Evolutionary conservation across 306 rosid genomes (phyloP).

Genomic region (Glycine latifolia): DNA sequence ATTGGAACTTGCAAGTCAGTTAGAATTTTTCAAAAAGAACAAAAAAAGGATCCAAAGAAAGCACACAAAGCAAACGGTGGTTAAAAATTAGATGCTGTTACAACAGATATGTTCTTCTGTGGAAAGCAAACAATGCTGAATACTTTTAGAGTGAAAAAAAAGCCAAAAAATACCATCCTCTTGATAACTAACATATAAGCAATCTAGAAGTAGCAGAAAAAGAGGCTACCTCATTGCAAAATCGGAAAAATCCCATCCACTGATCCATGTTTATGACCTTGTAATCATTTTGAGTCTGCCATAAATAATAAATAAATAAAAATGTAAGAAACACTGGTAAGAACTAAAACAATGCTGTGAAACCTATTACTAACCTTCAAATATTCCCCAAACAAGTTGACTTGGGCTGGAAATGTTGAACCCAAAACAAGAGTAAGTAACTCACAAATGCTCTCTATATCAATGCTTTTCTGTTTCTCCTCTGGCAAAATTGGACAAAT

Average conservation of each 20-base stretch:
- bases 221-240: constrained; percentile 87
- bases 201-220: constrained; percentile 19
- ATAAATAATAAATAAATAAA: constrained; percentile 25
- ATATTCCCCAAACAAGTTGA: constrained; percentile 77
- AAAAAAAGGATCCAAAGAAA: background rate
- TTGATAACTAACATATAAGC: constrained; percentile 5
- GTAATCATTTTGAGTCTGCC: constrained; percentile 91
- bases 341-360: constrained; percentile 25
- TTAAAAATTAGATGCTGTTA: too few species aligned
- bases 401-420: constrained; percentile 76
- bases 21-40: background rate
- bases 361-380: constrained; percentile 69
- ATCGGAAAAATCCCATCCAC: constrained; percentile 96
- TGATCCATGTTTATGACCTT: constrained; percentile 97
- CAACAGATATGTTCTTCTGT: too few species aligned
- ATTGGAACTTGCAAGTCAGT: constrained; percentile 10
- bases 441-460: constrained; percentile 93
- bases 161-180: background rate
- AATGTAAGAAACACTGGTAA: constrained; percentile 26
- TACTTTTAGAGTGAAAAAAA: background rate
- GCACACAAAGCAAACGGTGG: too few species aligned
- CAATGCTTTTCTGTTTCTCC: constrained; percentile 99
- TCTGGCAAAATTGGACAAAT: constrained; percentile 59
- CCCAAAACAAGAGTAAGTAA: constrained; percentile 87
- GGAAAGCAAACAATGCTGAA: background rate